Percentiles rank a stretch among this genome's conserved stretches.
These are phyloP conservation scores for Zygotorulaspora chibaensis DNA, from an alignment of 805 yeast genomes.

Conservation along the genomic window DNA sequence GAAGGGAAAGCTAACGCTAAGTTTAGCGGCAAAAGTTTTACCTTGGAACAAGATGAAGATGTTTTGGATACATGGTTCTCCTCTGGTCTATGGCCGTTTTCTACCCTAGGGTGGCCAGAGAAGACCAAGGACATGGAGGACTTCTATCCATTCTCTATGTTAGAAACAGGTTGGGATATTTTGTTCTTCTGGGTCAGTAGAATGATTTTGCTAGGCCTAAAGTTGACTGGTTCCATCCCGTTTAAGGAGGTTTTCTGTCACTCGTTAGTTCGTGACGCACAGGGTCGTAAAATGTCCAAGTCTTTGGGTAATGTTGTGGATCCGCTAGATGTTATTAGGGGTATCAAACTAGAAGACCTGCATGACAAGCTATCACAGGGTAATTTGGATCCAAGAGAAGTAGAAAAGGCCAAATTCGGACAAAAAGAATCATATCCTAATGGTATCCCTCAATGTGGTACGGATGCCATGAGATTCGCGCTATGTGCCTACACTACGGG, in stretches of 20 bases:
- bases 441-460: slow-evolving; percentile 99
- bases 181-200: slow-evolving; percentile 98
- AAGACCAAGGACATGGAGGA: slow-evolving; percentile 65
- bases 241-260: slow-evolving; percentile 97
- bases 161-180: slow-evolving; percentile 99
- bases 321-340: slow-evolving; percentile 89
- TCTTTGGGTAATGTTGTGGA: slow-evolving; percentile 95
- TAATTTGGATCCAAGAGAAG: slow-evolving; percentile 84
- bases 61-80: slow-evolving; percentile 99
- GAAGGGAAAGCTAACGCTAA: slow-evolving; percentile 67
- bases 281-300: slow-evolving; percentile 98
- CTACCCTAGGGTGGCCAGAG: slow-evolving; percentile 95
- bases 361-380: slow-evolving; percentile 75
- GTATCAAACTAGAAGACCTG: slow-evolving; percentile 74
- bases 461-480: slow-evolving; percentile 97
- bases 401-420: slow-evolving; percentile 81
- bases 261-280: slow-evolving; percentile 97
- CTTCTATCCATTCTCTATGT: slow-evolving; percentile 87
- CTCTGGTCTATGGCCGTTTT: slow-evolving; percentile 96
- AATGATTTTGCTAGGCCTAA: slow-evolving; percentile 88
- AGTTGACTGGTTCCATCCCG: slow-evolving; percentile 86
- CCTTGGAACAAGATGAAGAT: slow-evolving; percentile 93
- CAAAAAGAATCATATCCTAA: slow-evolving; percentile 87
- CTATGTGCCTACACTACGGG: slow-evolving; percentile 98
- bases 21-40: slow-evolving; percentile 66